phyloP scores from a whole-genome alignment of 2,329 filamentous ascomycete species.

The Bipolaris bicolor region DNA sequence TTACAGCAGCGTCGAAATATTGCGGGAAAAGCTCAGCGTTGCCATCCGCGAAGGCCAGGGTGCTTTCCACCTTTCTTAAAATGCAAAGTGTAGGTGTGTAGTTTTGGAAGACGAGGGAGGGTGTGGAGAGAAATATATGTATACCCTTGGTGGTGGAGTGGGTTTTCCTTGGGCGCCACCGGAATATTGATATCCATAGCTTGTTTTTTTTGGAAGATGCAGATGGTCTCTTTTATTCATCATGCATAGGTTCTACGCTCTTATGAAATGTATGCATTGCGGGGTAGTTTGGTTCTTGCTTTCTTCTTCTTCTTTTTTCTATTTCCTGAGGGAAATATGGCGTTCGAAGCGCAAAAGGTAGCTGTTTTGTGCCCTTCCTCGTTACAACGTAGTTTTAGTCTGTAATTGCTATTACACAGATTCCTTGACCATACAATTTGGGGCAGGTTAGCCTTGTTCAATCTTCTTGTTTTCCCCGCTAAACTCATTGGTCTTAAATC shows the following conservation, averaged over 20 bases:
- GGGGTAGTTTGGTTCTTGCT: not conserved
- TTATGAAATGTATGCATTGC: slow-evolving; percentile 2
- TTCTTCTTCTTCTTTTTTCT: not conserved
- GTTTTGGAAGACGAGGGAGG: not conserved
- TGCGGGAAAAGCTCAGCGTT: slow-evolving; percentile 78
- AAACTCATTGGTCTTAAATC: too few species aligned
- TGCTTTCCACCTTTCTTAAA: slow-evolving; percentile 90
- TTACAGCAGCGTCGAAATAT: slow-evolving; percentile 78
- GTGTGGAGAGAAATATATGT: not conserved
- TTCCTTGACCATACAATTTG: too few species aligned
- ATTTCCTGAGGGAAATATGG: not conserved
- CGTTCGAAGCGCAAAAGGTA: not conserved
- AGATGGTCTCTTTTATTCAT: not conserved
- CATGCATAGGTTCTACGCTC: not conserved
- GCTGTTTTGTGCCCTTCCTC: not conserved
- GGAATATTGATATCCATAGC: slow-evolving; percentile 8
- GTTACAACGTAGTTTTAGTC: too few species aligned
- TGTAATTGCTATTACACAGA: too few species aligned
- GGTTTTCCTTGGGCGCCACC: slow-evolving; percentile 1
- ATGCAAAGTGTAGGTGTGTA: not conserved
- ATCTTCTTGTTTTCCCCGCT: too few species aligned
- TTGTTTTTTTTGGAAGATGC: not conserved
- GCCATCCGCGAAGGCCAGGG: slow-evolving; percentile 96
- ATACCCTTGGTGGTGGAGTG: slow-evolving; percentile 6
- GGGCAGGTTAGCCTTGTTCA: too few species aligned